These are phyloP conservation scores for Blastobotrys elegans DNA, from an alignment of 1,139 yeast genomes.

Conservation along the genomic window DNA sequence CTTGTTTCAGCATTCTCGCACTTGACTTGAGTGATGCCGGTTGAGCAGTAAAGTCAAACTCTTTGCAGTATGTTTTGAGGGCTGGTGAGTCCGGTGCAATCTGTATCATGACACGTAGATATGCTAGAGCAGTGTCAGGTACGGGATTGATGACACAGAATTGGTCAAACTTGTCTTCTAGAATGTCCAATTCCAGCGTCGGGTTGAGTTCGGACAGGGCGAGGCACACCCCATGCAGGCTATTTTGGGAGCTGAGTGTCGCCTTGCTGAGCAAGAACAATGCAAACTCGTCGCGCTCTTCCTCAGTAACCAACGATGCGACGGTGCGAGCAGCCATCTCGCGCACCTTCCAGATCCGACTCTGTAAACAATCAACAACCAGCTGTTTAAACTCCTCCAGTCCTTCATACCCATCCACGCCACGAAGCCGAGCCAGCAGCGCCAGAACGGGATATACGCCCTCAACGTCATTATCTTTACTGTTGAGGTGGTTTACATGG, in stretches of 20 bases:
- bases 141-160: conserved; percentile 30
- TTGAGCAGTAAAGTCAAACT: not conserved
- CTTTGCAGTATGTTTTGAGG: not conserved
- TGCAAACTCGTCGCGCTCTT: conserved; percentile 26
- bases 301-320: conserved; percentile 44
- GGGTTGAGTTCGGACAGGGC: conserved; percentile 33
- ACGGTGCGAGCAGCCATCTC: conserved; percentile 78
- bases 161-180: conserved; percentile 23
- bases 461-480: conserved; percentile 38
- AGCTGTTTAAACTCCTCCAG: conserved; percentile 47
- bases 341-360: conserved; percentile 72
- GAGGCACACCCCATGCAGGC: conserved; percentile 53
- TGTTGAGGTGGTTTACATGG: conserved; percentile 33
- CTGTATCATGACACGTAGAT: conserved; percentile 30
- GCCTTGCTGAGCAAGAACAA: conserved; percentile 19
- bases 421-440: conserved; percentile 61
- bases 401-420: conserved; percentile 50
- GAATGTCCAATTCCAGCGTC: not conserved
- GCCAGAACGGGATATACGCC: conserved; percentile 71
- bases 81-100: conserved; percentile 2
- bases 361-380: conserved; percentile 44
- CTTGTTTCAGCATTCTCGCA: conserved; percentile 33
- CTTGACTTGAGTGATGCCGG: conserved; percentile 12
- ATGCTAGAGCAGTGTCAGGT: conserved; percentile 38
- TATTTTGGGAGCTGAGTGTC: conserved; percentile 37